These are phyloP conservation scores for Corylus heterophylla DNA, from an alignment of 306 rosid genomes.

Conservation along the genomic window DNA sequence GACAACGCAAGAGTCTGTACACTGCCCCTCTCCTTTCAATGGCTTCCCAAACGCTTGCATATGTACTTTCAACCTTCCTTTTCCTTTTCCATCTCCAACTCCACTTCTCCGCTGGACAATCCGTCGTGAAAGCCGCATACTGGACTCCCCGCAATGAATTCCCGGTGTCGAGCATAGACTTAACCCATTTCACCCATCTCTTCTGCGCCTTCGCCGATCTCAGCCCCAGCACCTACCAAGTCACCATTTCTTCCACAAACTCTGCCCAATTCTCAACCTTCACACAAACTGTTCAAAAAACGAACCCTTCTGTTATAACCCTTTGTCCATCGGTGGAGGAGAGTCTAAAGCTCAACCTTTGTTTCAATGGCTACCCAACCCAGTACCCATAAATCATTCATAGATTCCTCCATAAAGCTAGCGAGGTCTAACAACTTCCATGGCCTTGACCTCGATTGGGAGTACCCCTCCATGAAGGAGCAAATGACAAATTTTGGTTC, in stretches of 20 bases:
- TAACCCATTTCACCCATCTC: constrained; percentile 61
- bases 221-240: constrained; percentile 23
- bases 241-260: constrained; percentile 36
- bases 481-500: constrained; percentile 38
- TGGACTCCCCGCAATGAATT: constrained; percentile 47
- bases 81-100: constrained; percentile 30
- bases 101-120: constrained; percentile 28
- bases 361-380: constrained; percentile 47
- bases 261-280: constrained; percentile 31
- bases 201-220: constrained; percentile 63
- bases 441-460: constrained; percentile 57
- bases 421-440: constrained; percentile 38
- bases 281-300: constrained; percentile 41
- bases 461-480: constrained; percentile 21
- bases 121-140: constrained; percentile 27
- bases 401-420: constrained; percentile 32
- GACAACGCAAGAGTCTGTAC: background rate
- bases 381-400: constrained; percentile 32
- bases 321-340: constrained; percentile 54
- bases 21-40: constrained; percentile 5
- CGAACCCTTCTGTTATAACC: constrained; percentile 41
- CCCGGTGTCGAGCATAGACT: constrained; percentile 38
- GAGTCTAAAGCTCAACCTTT: constrained; percentile 8
- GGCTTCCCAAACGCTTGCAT: constrained; percentile 35
- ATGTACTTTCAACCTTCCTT: constrained; percentile 7